phyloP scores from a whole-genome alignment of 306 rosid species.

The Begonia peltatifolia region DNA sequence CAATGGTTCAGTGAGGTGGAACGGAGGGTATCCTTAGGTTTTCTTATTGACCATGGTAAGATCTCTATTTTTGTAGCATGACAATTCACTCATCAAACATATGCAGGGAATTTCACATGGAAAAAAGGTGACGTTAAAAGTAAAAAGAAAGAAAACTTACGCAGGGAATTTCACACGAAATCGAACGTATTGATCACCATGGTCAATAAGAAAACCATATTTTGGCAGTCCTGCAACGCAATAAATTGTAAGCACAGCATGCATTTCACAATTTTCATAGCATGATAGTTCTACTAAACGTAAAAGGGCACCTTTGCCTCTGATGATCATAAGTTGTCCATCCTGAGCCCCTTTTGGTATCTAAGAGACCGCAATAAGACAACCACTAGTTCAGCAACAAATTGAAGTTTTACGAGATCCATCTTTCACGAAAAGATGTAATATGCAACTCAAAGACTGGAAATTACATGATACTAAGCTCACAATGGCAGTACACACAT shows the following conservation, averaged over 20 bases:
- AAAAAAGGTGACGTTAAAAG: background rate
- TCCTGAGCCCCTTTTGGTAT: conserved; percentile 91
- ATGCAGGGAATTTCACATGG: no score
- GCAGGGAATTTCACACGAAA: conserved; percentile 68
- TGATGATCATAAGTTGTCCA: conserved; percentile 63
- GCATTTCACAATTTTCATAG: conserved; percentile 1
- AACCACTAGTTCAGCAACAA: conserved; percentile 3
- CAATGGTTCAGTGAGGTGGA: no score
- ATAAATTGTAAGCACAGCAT: no score
- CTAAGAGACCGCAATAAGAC: conserved; percentile 33
- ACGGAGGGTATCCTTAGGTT: no score
- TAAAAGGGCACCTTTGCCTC: conserved; percentile 63
- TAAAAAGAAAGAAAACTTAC: conserved; percentile 22
- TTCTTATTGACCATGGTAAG: no score
- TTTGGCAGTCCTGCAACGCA: conserved; percentile 48
- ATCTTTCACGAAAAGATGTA: no score
- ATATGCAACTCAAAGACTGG: no score
- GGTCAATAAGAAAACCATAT: conserved; percentile 51
- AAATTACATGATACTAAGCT: no score
- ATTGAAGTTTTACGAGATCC: no score
- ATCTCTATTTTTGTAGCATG: background rate
- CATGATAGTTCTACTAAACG: no score
- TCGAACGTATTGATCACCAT: conserved; percentile 84
- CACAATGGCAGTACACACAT: no score
- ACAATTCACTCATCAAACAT: background rate